These are phyloP conservation scores for Spathaspora hagerdaliae DNA, from an alignment of 805 yeast species.

Conservation along the genomic window DNA sequence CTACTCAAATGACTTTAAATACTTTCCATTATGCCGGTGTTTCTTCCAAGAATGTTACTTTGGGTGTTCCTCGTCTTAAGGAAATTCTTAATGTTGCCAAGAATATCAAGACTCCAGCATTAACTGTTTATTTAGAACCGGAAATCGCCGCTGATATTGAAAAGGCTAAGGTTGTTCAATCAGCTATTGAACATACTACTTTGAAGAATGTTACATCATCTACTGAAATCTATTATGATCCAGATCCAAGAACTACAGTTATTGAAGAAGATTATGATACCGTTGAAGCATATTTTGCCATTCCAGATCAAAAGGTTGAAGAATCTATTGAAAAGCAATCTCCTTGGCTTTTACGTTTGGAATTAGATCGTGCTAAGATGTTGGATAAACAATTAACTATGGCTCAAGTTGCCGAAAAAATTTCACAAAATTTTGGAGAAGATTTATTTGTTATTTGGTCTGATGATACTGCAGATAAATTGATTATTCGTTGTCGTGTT, in stretches of 20 bases:
- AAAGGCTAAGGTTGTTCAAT: constrained; percentile 89
- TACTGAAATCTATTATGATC: constrained; percentile 95
- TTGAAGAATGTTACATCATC: constrained; percentile 94
- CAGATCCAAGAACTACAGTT: constrained; percentile 96
- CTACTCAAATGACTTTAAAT: constrained; percentile 95
- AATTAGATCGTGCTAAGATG: constrained; percentile 98
- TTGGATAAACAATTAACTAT: constrained; percentile 95
- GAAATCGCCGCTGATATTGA: constrained; percentile 86
- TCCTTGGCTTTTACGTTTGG: constrained; percentile 96
- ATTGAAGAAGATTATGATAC: constrained; percentile 96
- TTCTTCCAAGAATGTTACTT: constrained; percentile 90
- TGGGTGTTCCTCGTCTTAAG: constrained; percentile 97
- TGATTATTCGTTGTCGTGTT: constrained; percentile 96
- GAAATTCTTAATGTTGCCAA: constrained; percentile 98
- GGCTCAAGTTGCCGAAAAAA: constrained; percentile 97
- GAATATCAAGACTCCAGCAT: constrained; percentile 98
- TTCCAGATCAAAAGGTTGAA: constrained; percentile 97
- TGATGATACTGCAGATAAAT: constrained; percentile 96
- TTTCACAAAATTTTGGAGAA: constrained; percentile 86
- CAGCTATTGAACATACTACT: constrained; percentile 95
- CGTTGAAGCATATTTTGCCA: constrained; percentile 93
- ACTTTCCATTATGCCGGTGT: constrained; percentile 99
- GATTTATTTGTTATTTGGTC: constrained; percentile 98
- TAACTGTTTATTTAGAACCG: constrained; percentile 85
- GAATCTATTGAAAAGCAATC: constrained; percentile 91